Base-by-base conservation (phyloP, 2,329 filamentous ascomycete genomes). In the Ophiostoma ulmi region DNA sequence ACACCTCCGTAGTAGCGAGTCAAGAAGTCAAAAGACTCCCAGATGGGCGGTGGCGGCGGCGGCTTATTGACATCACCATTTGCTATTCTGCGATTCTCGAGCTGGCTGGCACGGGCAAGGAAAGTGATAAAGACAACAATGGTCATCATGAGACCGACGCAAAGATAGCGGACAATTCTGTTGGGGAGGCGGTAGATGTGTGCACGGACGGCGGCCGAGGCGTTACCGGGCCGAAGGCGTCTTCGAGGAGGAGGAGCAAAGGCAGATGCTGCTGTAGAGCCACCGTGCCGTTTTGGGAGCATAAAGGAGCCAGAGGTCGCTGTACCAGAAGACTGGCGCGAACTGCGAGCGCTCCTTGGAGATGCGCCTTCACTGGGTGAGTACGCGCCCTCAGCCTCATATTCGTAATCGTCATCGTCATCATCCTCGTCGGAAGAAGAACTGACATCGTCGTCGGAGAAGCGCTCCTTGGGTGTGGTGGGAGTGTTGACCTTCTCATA, bases 1-100 rank as follows among this genome's bases (percentile, higher is more conserved):
- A 99, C 85, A 0, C 95, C 95, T 17, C 93, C 94, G 78, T 97
- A 95, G 78, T 97, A 99, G 73, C 94, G 86, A 72, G 90, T 90
- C 73, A 99, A 80, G 76, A 97, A 96, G 0, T 89, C 88, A 77
- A 97, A 98, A 11, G 86, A 87, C 78, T 97, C 92, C 93, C 94
- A 98, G 5, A 86, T 80, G 0, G 89, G 87, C 14, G 92, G 91
- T 26, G 88, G 86, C 0, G 86, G 80, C 0, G 87, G 84, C 14
- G 85, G 85, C 74, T 88, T 88, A 20, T 87, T 85, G 38, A 90
- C 77, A 71, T 84, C 83, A 41, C 86, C 85, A 69, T 85, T 79
- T 73, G 86, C 81, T 31, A 90, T 81, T 72, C 83, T 85, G 76
- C 83, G 85, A 76, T 92, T 90, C 74, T 91, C 91, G 22, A 87